Base-by-base conservation (phyloP, 1,139 yeast species). In the Arxiozyma heterogenica region DNA sequence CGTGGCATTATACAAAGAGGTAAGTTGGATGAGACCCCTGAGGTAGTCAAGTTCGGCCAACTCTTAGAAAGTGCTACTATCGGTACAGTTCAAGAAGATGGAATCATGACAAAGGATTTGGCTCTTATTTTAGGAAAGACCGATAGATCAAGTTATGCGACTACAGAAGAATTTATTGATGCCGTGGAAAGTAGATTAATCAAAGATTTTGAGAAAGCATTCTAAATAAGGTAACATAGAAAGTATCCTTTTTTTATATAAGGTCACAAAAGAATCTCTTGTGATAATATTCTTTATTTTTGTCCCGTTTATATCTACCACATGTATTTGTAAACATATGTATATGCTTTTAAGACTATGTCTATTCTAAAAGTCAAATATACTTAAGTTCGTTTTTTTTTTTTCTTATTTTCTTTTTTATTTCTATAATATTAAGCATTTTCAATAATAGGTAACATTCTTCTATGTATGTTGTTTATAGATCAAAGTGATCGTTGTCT, bases 1-100 rank as follows among this genome's bases (percentile, higher is more conserved):
- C 83, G 95, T 70, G 98, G 97, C 64, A 72, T 91, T 56, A 82
- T 82, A 61, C 94, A 86, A 77, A 87, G 98, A 75, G 98, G 97
- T 64, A 83, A 80, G 69, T 78, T 91, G 60, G 98, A 91, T 71
- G 73, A 73, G 53, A 89, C 96, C 48, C 94, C 93, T 39, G 93
- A 86, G 38, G 95, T 91, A 50, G 80, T 83, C 55, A 73, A 80
- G 59, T 91, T 91, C 68, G 97, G 89, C 58, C 76, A 85, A 67
- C 72, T 77, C 49, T 79, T 91, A 63, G 97, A 91, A 75, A 74
- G 77, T 68, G 93, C 95, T 51, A 87, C 91, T 53, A 73, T 89
- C 58, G 94, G 88, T 66, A 88, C 97, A 47, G 98, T 91, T 52
- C 81, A 83, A 55, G 76, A 77, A 53, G 97, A 90, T 66, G 86